Evolutionary conservation across 202 grass and related monocot species (phyloP).

Genomic region (Hordeum pubiflorum): DNA sequence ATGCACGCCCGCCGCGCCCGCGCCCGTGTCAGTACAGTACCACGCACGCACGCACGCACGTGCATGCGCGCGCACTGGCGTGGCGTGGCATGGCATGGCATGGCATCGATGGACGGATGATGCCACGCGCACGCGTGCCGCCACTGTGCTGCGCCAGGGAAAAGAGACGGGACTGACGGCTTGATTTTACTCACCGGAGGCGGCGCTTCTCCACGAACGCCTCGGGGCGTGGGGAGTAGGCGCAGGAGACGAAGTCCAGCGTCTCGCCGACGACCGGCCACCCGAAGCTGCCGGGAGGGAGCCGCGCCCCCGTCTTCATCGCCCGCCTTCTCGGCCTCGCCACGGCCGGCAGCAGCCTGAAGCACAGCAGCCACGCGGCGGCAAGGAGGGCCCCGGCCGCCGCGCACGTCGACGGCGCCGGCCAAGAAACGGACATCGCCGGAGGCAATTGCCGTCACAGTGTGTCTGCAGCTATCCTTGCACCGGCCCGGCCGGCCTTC

Average conservation of each 20-base stretch:
- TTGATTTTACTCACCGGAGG: constrained; percentile 31
- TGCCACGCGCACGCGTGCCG: not conserved
- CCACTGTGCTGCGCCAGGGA: not conserved
- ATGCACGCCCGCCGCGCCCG: not conserved
- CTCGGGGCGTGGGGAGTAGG: constrained; percentile 73
- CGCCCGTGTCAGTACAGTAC: not conserved
- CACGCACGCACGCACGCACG: not conserved
- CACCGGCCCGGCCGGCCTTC: not conserved
- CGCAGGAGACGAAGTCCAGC: constrained; percentile 87
- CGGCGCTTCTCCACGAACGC: constrained; percentile 89
- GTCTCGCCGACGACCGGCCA: constrained; percentile 97
- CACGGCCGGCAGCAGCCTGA: not conserved
- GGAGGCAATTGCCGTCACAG: not conserved
- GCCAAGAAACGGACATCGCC: constrained; percentile 27
- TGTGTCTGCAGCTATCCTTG: constrained; percentile 5
- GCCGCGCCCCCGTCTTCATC: not conserved
- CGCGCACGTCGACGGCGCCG: constrained; percentile 6
- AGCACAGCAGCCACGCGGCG: not conserved
- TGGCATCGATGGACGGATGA: not conserved
- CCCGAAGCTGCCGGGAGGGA: constrained; percentile 72
- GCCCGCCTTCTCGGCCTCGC: not conserved
- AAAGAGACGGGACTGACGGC: not conserved
- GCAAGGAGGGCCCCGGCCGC: not conserved
- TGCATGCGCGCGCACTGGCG: not conserved
- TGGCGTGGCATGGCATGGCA: not conserved